Evolutionary conservation across 2,329 filamentous ascomycete species (phyloP), one percentile per base, ranked within the genome.

Genomic region (Camptophora hylomeconis): DNA sequence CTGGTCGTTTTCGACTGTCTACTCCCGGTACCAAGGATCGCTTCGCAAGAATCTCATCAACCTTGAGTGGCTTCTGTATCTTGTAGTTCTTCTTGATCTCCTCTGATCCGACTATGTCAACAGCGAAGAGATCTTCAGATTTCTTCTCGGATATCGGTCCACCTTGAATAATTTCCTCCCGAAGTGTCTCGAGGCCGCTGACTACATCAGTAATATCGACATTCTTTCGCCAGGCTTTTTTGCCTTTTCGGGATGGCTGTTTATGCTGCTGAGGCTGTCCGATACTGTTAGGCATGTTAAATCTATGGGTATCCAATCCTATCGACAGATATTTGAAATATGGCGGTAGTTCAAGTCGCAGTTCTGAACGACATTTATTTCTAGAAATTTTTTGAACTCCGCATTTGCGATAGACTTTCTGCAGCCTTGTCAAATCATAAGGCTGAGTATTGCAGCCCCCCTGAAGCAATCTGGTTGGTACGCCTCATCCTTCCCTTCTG

Each of bases 201-300:
- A 87, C 70, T 15, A 98, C 72, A 38, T 92, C 77, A 16, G 81
- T 78, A 38, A 95, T 72, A 57, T 98, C 83, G 55, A 98, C 83
- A 60, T 98, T 93, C 57, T 95, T 98, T 50, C 89, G 72, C 89
- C 89, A 98, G 17, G 89, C 87, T 62, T 92, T 95, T 60, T 95
- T 95, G 46, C 92, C 89, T 55, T 98, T 98, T 51, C 89, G 71
- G 4, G 87, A 95, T 15, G 84, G 73, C 56, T 98, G 89, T 40
- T 72, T 84, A 58, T 78, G 75, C 43, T 92, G 82, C 39, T 76
- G 73, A 7, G 84, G 86, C 14, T 17, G 19, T 10, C 21, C 23
- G 7, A 30, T 20, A 18, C 7, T 26, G n/a, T n/a, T n/a, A n/a
- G n/a, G n/a, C n/a, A n/a, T n/a, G n/a, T n/a, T n/a, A n/a, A n/a